phyloP scores from a whole-genome alignment of 768 basidiomycete genomes.

The Hysterangium stoloniferum region DNA sequence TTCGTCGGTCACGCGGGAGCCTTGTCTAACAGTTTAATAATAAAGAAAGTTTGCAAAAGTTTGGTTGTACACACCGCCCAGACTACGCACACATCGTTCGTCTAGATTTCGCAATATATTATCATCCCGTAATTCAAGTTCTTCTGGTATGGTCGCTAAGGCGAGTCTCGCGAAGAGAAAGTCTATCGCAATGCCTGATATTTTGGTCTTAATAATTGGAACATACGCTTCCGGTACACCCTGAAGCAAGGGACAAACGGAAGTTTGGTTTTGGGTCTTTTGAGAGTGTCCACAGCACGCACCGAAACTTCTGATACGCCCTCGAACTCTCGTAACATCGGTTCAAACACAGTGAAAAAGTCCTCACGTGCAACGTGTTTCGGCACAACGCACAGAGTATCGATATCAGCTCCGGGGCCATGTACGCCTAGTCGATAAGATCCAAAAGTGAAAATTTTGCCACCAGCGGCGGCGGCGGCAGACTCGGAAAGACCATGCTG shows the following conservation, averaged over 20 bases:
- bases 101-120: slow-evolving; percentile 88
- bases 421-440: slow-evolving; percentile 98
- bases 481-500: slow-evolving; percentile 78
- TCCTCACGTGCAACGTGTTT: slow-evolving; percentile 94
- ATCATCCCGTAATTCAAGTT: slow-evolving; percentile 84
- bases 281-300: slow-evolving; percentile 27
- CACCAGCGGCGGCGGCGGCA: slow-evolving; percentile 84
- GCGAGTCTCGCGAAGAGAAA: slow-evolving; percentile 88
- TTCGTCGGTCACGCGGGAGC: slow-evolving; percentile 92
- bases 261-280: neutral
- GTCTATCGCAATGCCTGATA: slow-evolving; percentile 89
- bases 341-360: slow-evolving; percentile 88
- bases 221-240: slow-evolving; percentile 96
- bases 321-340: slow-evolving; percentile 76
- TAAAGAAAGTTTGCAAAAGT: neutral
- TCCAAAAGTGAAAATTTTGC: slow-evolving; percentile 98
- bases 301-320: slow-evolving; percentile 88
- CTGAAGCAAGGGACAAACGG: slow-evolving; percentile 33
- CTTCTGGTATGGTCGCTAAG: slow-evolving; percentile 83
- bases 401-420: slow-evolving; percentile 93
- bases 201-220: slow-evolving; percentile 87
- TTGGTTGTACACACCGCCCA: slow-evolving; percentile 59
- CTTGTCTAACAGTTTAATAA: slow-evolving; percentile 30
- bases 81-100: slow-evolving; percentile 89
- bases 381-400: slow-evolving; percentile 96